Conservation (phyloP, 345 rosid species). For the Raphanus sativus region DNA sequence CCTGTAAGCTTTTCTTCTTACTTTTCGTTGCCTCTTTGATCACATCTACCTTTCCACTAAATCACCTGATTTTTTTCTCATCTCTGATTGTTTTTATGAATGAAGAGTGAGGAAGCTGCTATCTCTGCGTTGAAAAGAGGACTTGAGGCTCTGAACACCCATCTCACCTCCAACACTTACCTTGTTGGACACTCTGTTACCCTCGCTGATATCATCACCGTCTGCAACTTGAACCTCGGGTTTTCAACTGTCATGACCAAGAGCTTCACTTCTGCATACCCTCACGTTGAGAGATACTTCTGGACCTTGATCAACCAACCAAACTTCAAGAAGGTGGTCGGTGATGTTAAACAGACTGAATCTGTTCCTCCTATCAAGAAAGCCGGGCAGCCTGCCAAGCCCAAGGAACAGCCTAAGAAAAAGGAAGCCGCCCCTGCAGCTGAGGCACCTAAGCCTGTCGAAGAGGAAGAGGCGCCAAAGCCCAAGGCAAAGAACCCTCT, state of each 20-base stretch:
- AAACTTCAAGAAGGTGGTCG: slow-evolving; percentile 72
- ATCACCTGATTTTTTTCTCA: neutral
- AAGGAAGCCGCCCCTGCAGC: slow-evolving; percentile 54
- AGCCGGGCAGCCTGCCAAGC: slow-evolving; percentile 63
- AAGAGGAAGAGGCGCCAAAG: slow-evolving; percentile 73
- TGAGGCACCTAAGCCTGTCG: slow-evolving; percentile 41
- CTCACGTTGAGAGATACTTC: slow-evolving; percentile 95
- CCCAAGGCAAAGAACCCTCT: slow-evolving; percentile 95
- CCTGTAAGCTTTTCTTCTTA: slow-evolving; percentile 50
- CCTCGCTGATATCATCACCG: slow-evolving; percentile 77
- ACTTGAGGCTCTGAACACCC: slow-evolving; percentile 65
- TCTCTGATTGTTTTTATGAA: neutral
- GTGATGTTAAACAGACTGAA: slow-evolving; percentile 81
- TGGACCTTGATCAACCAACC: slow-evolving; percentile 98
- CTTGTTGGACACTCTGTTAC: slow-evolving; percentile 89
- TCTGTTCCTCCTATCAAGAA: slow-evolving; percentile 67
- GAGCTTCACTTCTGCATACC: slow-evolving; percentile 82
- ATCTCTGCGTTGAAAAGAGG: slow-evolving; percentile 76
- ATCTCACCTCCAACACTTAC: slow-evolving; percentile 77
- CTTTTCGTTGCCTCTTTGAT: neutral
- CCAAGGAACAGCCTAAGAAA: slow-evolving; percentile 71
- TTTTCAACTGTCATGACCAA: slow-evolving; percentile 62
- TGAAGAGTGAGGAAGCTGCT: slow-evolving; percentile 82
- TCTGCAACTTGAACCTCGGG: slow-evolving; percentile 74
- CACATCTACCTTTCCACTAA: neutral